Conservation (phyloP, 1,139 yeast genomes). For the Yamadazyma oceani region DNA sequence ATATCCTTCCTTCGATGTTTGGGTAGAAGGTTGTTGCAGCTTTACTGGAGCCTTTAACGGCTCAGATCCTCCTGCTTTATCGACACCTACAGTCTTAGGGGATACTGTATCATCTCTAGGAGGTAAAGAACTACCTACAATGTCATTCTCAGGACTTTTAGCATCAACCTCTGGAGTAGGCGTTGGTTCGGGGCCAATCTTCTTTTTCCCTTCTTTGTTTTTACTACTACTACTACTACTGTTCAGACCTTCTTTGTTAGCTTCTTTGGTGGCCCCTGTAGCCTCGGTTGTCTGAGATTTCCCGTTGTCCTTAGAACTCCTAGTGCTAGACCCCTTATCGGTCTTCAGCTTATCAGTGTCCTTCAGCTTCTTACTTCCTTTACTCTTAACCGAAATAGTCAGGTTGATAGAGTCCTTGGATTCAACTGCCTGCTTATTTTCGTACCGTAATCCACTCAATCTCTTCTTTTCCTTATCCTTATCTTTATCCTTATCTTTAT, state of each 20-base stretch:
- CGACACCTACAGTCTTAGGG: background rate
- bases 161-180: background rate
- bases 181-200: background rate
- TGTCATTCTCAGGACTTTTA: slow-evolving; percentile 1
- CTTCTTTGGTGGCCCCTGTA: slow-evolving; percentile 1
- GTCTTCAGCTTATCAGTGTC: background rate
- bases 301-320: background rate
- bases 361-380: slow-evolving; percentile 4
- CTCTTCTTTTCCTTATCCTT: slow-evolving; percentile 18
- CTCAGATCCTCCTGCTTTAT: background rate
- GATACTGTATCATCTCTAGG: background rate
- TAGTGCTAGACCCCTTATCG: background rate
- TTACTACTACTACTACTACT: background rate
- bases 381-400: slow-evolving; percentile 6
- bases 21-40: too few species aligned
- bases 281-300: slow-evolving; percentile 1
- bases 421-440: slow-evolving; percentile 8
- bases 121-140: background rate
- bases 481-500: slow-evolving; percentile 10
- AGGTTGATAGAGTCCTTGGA: slow-evolving; percentile 15
- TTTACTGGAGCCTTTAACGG: background rate
- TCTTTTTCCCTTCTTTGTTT: slow-evolving; percentile 1
- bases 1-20: background rate
- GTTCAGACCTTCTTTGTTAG: background rate
- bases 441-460: slow-evolving; percentile 16